Evolutionary conservation across 805 yeast genomes (phyloP).

Genomic region (Cyberlindnera bimundalis): DNA sequence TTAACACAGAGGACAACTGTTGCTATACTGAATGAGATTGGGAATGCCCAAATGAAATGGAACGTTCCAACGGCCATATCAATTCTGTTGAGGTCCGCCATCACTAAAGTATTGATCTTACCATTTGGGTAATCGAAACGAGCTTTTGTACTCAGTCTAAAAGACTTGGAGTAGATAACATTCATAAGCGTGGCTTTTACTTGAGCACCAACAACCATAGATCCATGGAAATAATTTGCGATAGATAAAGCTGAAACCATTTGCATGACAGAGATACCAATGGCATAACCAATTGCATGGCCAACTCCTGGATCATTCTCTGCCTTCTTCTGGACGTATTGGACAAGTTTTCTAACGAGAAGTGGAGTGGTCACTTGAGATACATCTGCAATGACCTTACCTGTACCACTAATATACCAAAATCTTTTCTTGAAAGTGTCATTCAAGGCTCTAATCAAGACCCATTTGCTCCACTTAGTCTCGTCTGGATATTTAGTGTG

Average conservation of each 20-base stretch:
- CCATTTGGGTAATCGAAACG: constrained; percentile 62
- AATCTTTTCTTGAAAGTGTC: constrained; percentile 33
- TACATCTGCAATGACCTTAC: constrained; percentile 31
- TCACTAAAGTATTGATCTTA: constrained; percentile 70
- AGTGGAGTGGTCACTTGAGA: constrained; percentile 58
- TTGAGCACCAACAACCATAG: constrained; percentile 66
- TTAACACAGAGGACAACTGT: constrained; percentile 61
- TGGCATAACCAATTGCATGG: constrained; percentile 70
- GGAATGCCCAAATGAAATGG: constrained; percentile 61
- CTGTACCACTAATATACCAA: constrained; percentile 32
- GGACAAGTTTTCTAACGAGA: constrained; percentile 59
- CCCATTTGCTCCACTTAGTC: constrained; percentile 21
- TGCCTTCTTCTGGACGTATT: constrained; percentile 51
- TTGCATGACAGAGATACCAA: constrained; percentile 63
- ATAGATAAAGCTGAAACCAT: constrained; percentile 43
- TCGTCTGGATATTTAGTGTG: constrained; percentile 24
- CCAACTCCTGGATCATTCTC: constrained; percentile 42
- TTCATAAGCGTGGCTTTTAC: constrained; percentile 69
- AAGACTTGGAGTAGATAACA: constrained; percentile 65
- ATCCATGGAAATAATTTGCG: constrained; percentile 61
- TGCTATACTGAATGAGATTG: constrained; percentile 59
- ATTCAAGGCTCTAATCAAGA: constrained; percentile 32
- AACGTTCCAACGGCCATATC: constrained; percentile 73
- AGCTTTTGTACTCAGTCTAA: constrained; percentile 55
- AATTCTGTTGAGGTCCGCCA: constrained; percentile 77